Evolutionary conservation across 192 early-diverging fungal genomes (phyloP), one percentile per base, ranked within the genome.

Genomic region (Gonapodya prolifera): DNA sequence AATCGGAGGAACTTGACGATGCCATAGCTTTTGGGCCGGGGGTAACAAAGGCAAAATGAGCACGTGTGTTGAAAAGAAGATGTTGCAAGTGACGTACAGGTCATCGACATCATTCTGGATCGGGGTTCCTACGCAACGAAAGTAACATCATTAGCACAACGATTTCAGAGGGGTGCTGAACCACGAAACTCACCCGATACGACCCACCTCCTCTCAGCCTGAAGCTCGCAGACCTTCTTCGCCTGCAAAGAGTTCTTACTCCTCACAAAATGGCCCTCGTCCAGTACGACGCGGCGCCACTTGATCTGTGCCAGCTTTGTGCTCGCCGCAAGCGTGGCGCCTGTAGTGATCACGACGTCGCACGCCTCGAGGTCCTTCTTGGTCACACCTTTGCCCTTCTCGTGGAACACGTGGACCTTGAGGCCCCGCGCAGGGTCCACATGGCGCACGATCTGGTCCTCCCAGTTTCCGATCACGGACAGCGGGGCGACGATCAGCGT

Each of bases 211-310:
- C 75, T 28, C 33, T 75, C 75, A n/a, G 75, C 75, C 13, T 16
- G 29, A 0, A 75, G 13, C 8, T 8, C 33, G 2, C 31, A 30
- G 32, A n/a, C 30, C 16, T 33, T 35, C 30, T 33, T 8, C 75
- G 75, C 8, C 29, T 34, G 29, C 75, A 35, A 28, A n/a, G 75
- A 35, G 1, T n/a, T 29, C 18, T 33, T 8, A 2, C 2, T 16
- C 18, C 75, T 33, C 13, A 75, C 33, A 13, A n/a, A 17, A 35
- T 75, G 75, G 2, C 75, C 75, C 33, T 75, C 75, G 75, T 75
- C 75, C 13, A 75, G 75, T n/a, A 75, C 75, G 33, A 75, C 33
- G 75, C 75, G 75, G 75, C 75, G 75, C 75, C 75, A 75, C 30
- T 33, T 28, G 33, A 75, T 33, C 0, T 8, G 2, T 1, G 29